Evolutionary conservation across 2,329 filamentous ascomycete species (phyloP).

Genomic region (Cordyceps farinosa): DNA sequence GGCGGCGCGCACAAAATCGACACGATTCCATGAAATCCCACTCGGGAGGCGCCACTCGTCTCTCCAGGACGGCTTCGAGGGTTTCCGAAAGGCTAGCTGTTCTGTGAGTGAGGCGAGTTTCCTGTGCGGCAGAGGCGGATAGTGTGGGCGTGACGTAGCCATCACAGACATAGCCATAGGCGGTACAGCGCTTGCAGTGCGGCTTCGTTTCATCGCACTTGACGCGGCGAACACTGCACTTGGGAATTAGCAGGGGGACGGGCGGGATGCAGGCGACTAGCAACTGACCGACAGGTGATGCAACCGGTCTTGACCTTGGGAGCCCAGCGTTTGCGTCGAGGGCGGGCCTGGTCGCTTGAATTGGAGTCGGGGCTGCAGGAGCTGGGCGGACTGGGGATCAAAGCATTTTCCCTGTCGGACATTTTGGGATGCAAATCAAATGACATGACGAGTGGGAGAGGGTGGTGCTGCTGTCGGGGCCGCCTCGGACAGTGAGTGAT

Average conservation of each 20-base stretch:
- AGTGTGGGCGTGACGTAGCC: not conserved
- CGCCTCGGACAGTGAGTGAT: too few species aligned
- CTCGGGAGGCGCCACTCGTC: not conserved
- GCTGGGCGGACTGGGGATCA: not conserved
- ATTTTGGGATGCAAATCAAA: not conserved
- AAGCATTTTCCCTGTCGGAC: not conserved
- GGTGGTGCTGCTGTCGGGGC: too few species aligned
- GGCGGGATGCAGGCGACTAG: not conserved
- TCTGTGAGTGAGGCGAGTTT: not conserved
- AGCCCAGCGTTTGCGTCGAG: conserved; percentile 8
- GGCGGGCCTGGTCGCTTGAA: not conserved
- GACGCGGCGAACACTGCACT: not conserved
- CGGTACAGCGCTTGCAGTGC: conserved; percentile 5
- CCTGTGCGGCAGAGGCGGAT: not conserved
- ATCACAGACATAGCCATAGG: conserved; percentile 10
- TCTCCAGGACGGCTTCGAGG: not conserved
- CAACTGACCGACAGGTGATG: conserved; percentile 6
- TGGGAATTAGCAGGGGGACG: not conserved
- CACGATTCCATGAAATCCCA: conserved; percentile 11
- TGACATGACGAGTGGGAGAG: not conserved
- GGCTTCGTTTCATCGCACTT: conserved; percentile 14
- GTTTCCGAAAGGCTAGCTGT: not conserved
- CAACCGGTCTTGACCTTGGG: conserved; percentile 15
- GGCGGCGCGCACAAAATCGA: not conserved
- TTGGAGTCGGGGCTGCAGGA: conserved; percentile 1